Evolutionary conservation across 768 basidiomycete species (phyloP), one percentile per base, ranked within the genome.

Genomic region (Hydnomerulius pinastri): DNA sequence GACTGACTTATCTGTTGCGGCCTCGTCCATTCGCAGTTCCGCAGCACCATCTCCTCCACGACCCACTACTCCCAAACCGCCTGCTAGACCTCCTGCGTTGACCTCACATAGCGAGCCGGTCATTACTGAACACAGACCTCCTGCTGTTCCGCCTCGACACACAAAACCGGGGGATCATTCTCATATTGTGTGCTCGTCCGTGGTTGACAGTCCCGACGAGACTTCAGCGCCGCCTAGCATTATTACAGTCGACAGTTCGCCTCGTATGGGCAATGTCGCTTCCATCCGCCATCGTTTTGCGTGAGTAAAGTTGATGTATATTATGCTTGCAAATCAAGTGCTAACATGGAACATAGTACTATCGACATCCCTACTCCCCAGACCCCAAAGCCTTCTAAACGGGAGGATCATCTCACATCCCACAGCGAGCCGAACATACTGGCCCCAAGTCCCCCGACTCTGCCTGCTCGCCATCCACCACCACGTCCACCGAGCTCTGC

Each of bases 281-380:
- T 68, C 76, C 2, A 61, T 76, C 29, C 71, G 74, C 30, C 71
- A 54, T 51, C 71, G 72, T 29, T 63, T 62, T 21, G 18, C 51
- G 65, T 67, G 41, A 50, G 62, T 46, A 24, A n/a, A 2, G 12
- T 27, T 12, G 21, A 41, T 58, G 8, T 20, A 15, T 49, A 13
- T 4, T 35, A 4, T 8, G 12, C 24, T 12, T 5, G 0, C 33
- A 3, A n/a, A 43, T 35, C 23, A 5, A 18, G 4, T 33, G 23
- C 29, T 54, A 15, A 54, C 8, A 25, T 3, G n/a, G 12, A 3
- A 10, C 27, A 4, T 27, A 56, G 67, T 13, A 18, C 50, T n/a
- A 18, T 68, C 64, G 37, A 69, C 67, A 17, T 65, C 7, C 71
- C 74, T 27, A 73, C 74, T 21, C 74, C 73, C 9, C 61, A 73